Evolutionary conservation across 768 basidiomycete genomes (phyloP), one percentile per base, ranked within the genome.

Genomic region (Mycena crocata): DNA sequence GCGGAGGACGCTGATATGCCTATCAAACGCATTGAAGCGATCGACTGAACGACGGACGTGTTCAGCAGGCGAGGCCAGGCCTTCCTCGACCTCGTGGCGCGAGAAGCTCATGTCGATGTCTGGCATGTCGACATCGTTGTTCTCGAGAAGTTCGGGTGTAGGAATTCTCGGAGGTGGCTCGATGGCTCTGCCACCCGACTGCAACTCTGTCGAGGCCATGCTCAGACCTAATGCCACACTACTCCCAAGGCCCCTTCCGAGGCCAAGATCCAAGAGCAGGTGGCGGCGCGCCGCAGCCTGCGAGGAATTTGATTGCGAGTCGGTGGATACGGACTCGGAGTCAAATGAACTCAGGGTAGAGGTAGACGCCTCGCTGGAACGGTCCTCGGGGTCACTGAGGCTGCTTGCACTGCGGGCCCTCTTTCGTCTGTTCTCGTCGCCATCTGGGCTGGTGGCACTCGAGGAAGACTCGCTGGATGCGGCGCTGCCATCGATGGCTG

Each of bases 371-470:
- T 79, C 77, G 34, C 73, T 75, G 17, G 72, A 73, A 26, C 80
- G 78, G 37, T 78, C 78, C 59, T 80, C 80, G n/a, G 76, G 77
- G 48, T 83, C 78, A 19, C 81, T 82, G 32, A 80, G 78, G 35
- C 82, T 85, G 65, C 83, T 85, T 35, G 83, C 84, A 65, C 88
- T 89, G 49, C 88, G 78, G 5, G 89, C 86, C 34, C 89, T 78
- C 76, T 89, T 89, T 66, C 84, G 88, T 63, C 87, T 84, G 59
- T 86, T 81, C 69, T 85, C 84, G 50, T 82, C 80, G 73, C 79
- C 75, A 72, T 70, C 73, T 58, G 59, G 42, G 28, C 64, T 57
- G 23, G 14, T 28, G 6, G 50, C 54, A 24, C 50, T 59, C 13
- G 61, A 58, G 35, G 61, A n/a, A n/a, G n/a, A 62, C 55, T 62